phyloP scores from a whole-genome alignment of 2,329 filamentous ascomycete species.

The Epicoccum nigrum region DNA sequence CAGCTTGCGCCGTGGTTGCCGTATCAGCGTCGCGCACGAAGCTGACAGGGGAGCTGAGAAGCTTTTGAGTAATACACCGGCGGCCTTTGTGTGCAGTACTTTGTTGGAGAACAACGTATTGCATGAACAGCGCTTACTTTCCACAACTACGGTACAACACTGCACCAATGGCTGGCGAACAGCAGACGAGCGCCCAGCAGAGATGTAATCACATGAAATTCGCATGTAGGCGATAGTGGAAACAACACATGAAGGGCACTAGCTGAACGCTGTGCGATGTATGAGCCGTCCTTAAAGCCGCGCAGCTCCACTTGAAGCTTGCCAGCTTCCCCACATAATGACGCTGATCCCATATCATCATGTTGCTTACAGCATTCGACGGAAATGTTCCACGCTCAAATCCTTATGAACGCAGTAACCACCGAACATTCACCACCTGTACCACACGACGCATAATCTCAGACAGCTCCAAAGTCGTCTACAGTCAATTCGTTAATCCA shows the following conservation, averaged over 20 bases:
- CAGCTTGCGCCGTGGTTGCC: constrained; percentile 4
- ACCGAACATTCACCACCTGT: not conserved
- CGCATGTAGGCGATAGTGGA: not conserved
- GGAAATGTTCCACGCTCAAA: constrained; percentile 1
- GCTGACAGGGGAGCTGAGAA: constrained; percentile 9
- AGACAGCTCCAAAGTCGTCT: not conserved
- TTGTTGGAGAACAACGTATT: not conserved
- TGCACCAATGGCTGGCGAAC: not conserved
- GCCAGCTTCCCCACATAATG: constrained; percentile 25
- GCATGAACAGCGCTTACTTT: constrained; percentile 6
- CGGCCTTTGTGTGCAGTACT: not conserved
- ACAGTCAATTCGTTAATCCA: not conserved
- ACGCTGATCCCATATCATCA: constrained; percentile 13
- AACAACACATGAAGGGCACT: too few relatives aligned
- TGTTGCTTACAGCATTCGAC: constrained; percentile 2
- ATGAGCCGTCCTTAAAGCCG: not conserved
- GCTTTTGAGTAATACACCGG: constrained; percentile 11
- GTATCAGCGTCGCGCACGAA: constrained; percentile 16
- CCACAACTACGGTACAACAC: not conserved
- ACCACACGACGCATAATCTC: not conserved
- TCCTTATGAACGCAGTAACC: not conserved
- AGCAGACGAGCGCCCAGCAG: not conserved
- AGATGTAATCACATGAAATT: not conserved
- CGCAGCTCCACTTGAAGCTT: constrained; percentile 1
- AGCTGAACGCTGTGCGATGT: too few relatives aligned